Evolutionary conservation across 805 yeast genomes (phyloP).

Genomic region (Saccharomycopsis oosterbeekiorum): DNA sequence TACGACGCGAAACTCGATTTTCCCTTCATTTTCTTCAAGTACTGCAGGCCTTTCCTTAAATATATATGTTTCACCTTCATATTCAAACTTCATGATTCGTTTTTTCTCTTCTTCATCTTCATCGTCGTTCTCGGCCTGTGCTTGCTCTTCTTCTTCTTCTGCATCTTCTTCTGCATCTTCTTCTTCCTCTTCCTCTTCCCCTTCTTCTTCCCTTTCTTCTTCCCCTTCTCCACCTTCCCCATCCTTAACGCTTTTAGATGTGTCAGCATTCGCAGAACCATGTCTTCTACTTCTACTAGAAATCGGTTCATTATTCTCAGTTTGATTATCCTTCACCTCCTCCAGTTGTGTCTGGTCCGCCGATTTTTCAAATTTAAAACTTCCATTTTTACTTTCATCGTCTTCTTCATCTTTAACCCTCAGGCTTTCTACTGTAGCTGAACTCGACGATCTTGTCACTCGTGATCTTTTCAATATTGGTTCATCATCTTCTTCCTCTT

Average conservation of each 20-base stretch:
- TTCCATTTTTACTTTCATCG: not conserved
- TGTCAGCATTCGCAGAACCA: not conserved
- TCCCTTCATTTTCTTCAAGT: constrained; percentile 85
- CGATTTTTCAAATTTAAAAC: not conserved
- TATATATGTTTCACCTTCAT: constrained; percentile 69
- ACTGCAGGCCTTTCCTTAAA: constrained; percentile 92
- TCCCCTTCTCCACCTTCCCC: constrained; percentile 5
- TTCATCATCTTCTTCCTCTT: constrained; percentile 20
- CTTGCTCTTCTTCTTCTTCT: constrained; percentile 23
- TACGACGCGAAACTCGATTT: constrained; percentile 91
- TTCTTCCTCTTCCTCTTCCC: constrained; percentile 21
- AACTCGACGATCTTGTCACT: constrained; percentile 6
- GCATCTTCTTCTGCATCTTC: constrained; percentile 24
- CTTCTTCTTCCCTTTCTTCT: constrained; percentile 19
- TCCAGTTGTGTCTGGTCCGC: not conserved
- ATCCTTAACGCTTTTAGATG: constrained; percentile 17
- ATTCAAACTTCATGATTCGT: constrained; percentile 32
- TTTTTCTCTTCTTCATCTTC: constrained; percentile 22
- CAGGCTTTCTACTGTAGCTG: not conserved
- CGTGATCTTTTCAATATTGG: constrained; percentile 26
- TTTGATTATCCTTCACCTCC: not conserved
- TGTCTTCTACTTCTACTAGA: not conserved
- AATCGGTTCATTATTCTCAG: not conserved
- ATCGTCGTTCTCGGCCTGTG: constrained; percentile 19
- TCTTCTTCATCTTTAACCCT: constrained; percentile 5